Conservation (phyloP, 78 protist species). For the Ministeria vibrans region DNA sequence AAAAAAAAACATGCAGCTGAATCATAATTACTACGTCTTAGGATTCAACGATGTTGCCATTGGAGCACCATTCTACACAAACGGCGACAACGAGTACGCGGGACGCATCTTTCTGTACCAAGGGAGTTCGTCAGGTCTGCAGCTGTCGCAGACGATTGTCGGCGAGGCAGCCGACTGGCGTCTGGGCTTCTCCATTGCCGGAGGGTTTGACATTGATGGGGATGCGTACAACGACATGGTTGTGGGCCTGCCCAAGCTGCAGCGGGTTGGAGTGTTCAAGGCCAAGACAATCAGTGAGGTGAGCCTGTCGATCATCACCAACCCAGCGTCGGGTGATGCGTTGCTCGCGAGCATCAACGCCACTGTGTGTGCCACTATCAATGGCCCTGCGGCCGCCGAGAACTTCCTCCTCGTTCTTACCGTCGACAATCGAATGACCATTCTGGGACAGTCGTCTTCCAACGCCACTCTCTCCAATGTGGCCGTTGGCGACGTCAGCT, state of each 20-base stretch:
- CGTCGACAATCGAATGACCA: neutral
- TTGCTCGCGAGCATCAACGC: neutral
- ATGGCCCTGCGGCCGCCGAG: neutral
- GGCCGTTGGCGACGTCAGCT: too few species aligned
- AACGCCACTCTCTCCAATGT: neutral
- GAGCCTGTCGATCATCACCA: neutral
- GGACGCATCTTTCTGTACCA: too few species aligned
- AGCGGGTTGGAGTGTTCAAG: neutral
- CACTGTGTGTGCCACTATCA: neutral
- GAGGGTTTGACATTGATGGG: neutral
- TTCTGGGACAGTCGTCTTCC: too few species aligned
- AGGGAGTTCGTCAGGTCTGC: too few species aligned
- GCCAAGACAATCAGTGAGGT: neutral
- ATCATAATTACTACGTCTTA: too few species aligned
- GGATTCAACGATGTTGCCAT: too few species aligned
- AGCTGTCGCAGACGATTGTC: neutral
- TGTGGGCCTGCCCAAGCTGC: neutral
- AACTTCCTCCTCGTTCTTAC: neutral
- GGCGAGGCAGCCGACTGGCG: neutral
- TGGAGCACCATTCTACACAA: too few species aligned
- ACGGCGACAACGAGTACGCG: too few species aligned
- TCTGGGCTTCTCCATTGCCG: neutral
- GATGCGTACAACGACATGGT: neutral
- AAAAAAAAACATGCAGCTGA: too few species aligned
- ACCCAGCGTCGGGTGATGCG: too few species aligned